phyloP scores from a whole-genome alignment of 106 monocot species.

The Acanthochlamys bracteata region DNA sequence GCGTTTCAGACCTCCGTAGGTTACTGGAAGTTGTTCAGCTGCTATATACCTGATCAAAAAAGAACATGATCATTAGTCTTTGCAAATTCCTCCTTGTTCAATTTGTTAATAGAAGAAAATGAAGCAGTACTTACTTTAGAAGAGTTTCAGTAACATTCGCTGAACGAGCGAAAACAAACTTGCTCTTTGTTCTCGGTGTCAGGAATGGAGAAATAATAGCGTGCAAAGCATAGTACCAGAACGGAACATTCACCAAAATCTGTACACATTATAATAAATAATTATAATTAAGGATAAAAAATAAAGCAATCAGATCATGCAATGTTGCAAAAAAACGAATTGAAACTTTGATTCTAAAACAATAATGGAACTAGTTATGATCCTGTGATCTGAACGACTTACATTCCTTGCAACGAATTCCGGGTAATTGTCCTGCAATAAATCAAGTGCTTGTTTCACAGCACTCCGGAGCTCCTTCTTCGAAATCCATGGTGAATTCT shows the following conservation, averaged over 20 bases:
- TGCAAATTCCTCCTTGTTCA: too few relatives aligned
- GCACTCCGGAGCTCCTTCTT: conserved; percentile 70
- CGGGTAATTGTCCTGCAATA: conserved; percentile 83
- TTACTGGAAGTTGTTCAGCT: conserved; percentile 31
- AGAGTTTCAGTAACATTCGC: conserved; percentile 52
- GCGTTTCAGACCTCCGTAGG: conserved; percentile 43
- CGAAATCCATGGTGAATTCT: conserved; percentile 33
- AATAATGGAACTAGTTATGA: too few relatives aligned
- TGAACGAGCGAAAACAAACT: conserved; percentile 53
- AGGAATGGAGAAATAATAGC: conserved; percentile 61
- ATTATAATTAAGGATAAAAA: not conserved
- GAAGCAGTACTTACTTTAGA: conserved; percentile 2
- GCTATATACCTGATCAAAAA: conserved; percentile 31
- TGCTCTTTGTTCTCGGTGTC: conserved; percentile 86
- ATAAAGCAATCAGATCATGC: too few relatives aligned
- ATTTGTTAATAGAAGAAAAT: not conserved
- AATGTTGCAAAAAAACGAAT: too few relatives aligned
- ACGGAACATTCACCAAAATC: conserved; percentile 78
- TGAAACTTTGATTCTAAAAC: too few relatives aligned
- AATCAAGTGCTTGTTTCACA: conserved; percentile 41
- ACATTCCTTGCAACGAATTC: conserved; percentile 72
- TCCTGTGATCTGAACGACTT: conserved; percentile 10
- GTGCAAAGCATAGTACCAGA: conserved; percentile 68
- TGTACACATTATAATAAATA: conserved; percentile 4
- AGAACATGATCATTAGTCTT: not conserved